Base-by-base conservation (phyloP, 495 filamentous ascomycete species). In the Apiosordaria backusii region DNA sequence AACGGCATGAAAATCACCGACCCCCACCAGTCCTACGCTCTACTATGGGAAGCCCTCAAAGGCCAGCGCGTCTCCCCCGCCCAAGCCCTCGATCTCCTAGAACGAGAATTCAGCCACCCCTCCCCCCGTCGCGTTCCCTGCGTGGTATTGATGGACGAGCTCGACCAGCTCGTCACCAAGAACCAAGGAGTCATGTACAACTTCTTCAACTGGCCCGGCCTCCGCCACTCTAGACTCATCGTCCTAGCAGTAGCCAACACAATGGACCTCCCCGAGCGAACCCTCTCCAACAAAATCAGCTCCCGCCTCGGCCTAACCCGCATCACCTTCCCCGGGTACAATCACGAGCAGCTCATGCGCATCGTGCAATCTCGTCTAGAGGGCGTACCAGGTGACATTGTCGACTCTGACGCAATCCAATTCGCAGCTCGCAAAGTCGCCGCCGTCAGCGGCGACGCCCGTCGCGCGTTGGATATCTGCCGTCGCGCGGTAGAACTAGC, bases 111-210 rank as follows among this genome's bases (percentile, higher is more conserved):
- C 80, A 90, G 85, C 63, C 85, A 92, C 62, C 96, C 96, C 0
- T 92, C 87, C 60, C 96, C 96, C 52, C 87, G 96, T 55, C 84
- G 93, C 58, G 91, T 97, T 13, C 96, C 96, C 0, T 98, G 96
- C 72, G 96, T 99, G 25, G 96, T 99, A 7, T 80, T 99, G 52
- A 99, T 99, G 96, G 96, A 99, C 73, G 96, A 99, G 79, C 85
- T 99, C 52, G 96, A 99, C 78, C 96, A 99, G 74, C 85, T 99
- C 4, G 96, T 97, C 2, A 99, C 96, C 22, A 93, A 92, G 66
- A 97, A 95, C 73, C 96, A 99, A 71, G 92, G 91, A 25, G 96
- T 99, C 74, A 99, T 99, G 96, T 99, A 99, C 80, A 99, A 99
- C 74, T 99, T 99, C 78, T 99, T 99, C 86, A 99, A 99, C 73